Percentiles rank a stretch among this genome's conserved stretches.
Evolutionary conservation across 139 green algal genomes (phyloP).

Genomic region (Picochlorum sp.): DNA sequence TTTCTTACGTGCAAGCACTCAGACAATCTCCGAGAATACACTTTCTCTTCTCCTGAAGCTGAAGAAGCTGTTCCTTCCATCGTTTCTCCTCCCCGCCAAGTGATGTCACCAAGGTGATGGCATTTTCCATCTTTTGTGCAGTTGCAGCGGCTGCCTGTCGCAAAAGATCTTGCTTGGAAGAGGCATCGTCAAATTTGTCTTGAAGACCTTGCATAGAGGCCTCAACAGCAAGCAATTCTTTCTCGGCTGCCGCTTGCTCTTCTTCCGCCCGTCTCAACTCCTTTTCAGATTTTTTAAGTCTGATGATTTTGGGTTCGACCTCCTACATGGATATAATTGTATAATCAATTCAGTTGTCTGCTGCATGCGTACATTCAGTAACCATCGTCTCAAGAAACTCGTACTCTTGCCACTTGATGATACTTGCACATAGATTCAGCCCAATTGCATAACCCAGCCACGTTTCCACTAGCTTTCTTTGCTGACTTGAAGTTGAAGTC

Average conservation of each 20-base stretch:
- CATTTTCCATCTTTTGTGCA: constrained; percentile 82
- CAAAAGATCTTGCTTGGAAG: constrained; percentile 82
- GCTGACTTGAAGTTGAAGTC: constrained; percentile 90
- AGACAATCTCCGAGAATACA: constrained; percentile 63
- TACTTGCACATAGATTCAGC: constrained; percentile 88
- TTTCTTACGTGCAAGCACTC: constrained; percentile 49
- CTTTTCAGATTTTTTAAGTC: constrained; percentile 65
- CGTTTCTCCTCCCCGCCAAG: constrained; percentile 84
- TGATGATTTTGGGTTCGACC: constrained; percentile 90
- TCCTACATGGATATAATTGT: too few species aligned
- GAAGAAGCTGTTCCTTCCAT: constrained; percentile 78
- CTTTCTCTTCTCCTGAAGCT: constrained; percentile 75
- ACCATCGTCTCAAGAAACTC: too few species aligned
- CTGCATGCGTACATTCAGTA: background rate
- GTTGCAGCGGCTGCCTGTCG: constrained; percentile 78
- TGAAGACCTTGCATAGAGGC: constrained; percentile 86
- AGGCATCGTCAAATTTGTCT: constrained; percentile 80
- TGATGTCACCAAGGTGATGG: constrained; percentile 76
- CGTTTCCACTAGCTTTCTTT: constrained; percentile 71
- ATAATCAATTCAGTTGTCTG: too few species aligned
- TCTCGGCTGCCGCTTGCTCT: constrained; percentile 67
- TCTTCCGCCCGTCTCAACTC: constrained; percentile 79
- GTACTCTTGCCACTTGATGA: constrained; percentile 76
- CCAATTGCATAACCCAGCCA: constrained; percentile 91
- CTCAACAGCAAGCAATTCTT: constrained; percentile 81